A percentile compares a stretch with the other conserved stretches of the same genome.
These are phyloP conservation scores for Talaromyces islandicus DNA, from an alignment of 2,329 filamentous ascomycete species.

Conservation along the genomic window DNA sequence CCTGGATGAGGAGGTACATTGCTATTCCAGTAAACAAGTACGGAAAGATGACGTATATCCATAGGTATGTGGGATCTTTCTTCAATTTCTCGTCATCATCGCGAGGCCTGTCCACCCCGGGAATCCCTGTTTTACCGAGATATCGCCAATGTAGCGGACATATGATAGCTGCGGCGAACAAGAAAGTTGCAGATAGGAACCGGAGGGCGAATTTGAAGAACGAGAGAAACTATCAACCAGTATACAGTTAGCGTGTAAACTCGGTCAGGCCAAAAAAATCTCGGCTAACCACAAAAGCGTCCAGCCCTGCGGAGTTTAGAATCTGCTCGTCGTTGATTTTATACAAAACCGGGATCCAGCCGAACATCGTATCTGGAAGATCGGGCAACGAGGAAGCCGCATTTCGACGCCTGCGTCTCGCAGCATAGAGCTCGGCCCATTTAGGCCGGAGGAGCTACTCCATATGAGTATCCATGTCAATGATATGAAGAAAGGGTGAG, in stretches of 20 bases:
- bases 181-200: slow-evolving; percentile 70
- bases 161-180: slow-evolving; percentile 75
- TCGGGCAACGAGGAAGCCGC: slow-evolving; percentile 64
- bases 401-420: slow-evolving; percentile 70
- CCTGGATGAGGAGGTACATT: slow-evolving; percentile 72
- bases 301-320: slow-evolving; percentile 80
- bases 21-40: slow-evolving; percentile 84
- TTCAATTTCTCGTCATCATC: slow-evolving; percentile 23
- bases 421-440: slow-evolving; percentile 88
- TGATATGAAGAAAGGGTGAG: not conserved
- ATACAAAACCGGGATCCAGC: slow-evolving; percentile 87
- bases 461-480: not conserved
- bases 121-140: slow-evolving; percentile 36
- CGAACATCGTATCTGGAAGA: slow-evolving; percentile 77
- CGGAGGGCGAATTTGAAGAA: slow-evolving; percentile 96
- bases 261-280: not conserved
- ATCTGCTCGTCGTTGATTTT: slow-evolving; percentile 83
- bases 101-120: slow-evolving; percentile 30
- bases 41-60: slow-evolving; percentile 91
- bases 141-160: slow-evolving; percentile 77
- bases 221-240: slow-evolving; percentile 61
- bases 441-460: slow-evolving; percentile 76
- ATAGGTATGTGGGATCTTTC: slow-evolving; percentile 58
- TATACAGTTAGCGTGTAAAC: not conserved
- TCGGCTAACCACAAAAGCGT: slow-evolving; percentile 79